Evolutionary conservation across 108 stramenopile species (phyloP).

Genomic region (Cyclotella sp.): DNA sequence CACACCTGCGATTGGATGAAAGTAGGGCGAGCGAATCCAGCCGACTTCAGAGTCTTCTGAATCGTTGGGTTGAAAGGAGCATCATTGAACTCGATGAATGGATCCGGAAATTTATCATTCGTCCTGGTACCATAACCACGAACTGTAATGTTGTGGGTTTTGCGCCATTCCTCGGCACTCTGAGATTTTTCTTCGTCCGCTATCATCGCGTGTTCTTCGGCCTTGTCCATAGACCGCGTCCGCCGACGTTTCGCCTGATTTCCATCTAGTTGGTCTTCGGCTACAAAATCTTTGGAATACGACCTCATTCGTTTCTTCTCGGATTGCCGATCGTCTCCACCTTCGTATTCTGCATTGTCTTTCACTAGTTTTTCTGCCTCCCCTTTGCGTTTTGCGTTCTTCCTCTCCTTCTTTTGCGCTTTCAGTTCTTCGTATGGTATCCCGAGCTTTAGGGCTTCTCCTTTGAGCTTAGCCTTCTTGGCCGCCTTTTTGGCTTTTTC

Average conservation of each 20-base stretch:
- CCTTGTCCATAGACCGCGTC: slow-evolving; percentile 87
- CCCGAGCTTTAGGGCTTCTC: slow-evolving; percentile 72
- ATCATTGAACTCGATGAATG: slow-evolving; percentile 79
- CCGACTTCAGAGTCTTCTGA: slow-evolving; percentile 67
- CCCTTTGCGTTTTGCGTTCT: slow-evolving; percentile 52
- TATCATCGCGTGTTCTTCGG: slow-evolving; percentile 63
- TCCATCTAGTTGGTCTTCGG: slow-evolving; percentile 28
- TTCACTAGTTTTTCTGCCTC: slow-evolving; percentile 54
- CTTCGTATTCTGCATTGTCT: slow-evolving; percentile 61
- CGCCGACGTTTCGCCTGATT: slow-evolving; percentile 56
- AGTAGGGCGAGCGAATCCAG: slow-evolving; percentile 86
- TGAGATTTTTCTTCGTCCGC: slow-evolving; percentile 52
- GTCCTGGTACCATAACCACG: slow-evolving; percentile 61
- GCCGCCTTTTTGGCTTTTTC: slow-evolving; percentile 64
- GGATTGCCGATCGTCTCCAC: slow-evolving; percentile 61
- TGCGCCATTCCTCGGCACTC: slow-evolving; percentile 84
- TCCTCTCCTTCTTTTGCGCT: slow-evolving; percentile 58
- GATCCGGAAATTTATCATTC: slow-evolving; percentile 55
- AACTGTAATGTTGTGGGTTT: slow-evolving; percentile 74
- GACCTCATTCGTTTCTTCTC: slow-evolving; percentile 83
- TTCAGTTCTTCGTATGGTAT: slow-evolving; percentile 78
- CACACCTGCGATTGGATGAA: slow-evolving; percentile 86
- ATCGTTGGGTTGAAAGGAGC: slow-evolving; percentile 78
- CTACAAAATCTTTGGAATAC: slow-evolving; percentile 72
- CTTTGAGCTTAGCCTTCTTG: slow-evolving; percentile 76